These are phyloP conservation scores for Tricholomella constricta DNA, from an alignment of 768 basidiomycete species.

Conservation along the genomic window DNA sequence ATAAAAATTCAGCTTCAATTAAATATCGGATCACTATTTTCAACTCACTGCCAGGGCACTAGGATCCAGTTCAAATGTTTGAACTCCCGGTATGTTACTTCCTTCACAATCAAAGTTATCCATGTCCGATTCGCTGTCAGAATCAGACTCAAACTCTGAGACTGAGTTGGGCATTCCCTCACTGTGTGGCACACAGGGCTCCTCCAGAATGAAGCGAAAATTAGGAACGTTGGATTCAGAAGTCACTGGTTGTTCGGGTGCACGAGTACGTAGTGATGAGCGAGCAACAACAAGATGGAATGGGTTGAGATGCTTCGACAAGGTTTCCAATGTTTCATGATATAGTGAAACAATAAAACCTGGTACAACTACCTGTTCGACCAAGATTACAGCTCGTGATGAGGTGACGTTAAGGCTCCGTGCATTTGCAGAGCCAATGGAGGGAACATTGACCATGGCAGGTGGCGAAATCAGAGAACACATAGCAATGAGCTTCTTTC, in stretches of 20 bases:
- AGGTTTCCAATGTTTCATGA: not conserved
- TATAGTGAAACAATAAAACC: slow-evolving; percentile 4
- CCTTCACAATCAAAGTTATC: no score
- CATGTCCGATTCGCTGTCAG: no score
- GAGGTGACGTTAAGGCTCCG: not conserved
- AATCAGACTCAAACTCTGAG: no score
- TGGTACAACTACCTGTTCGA: not conserved
- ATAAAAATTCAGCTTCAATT: no score
- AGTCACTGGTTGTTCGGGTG: not conserved
- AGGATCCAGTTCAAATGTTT: no score
- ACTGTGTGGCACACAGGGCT: not conserved
- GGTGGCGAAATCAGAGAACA: not conserved
- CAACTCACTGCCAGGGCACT: no score
- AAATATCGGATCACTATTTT: no score
- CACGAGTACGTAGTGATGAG: not conserved
- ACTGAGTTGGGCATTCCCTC: no score
- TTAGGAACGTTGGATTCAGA: not conserved
- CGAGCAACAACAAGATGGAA: not conserved
- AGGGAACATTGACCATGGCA: not conserved
- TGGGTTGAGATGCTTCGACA: not conserved
- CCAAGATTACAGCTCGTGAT: not conserved
- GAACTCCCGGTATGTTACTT: no score
- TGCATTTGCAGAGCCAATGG: not conserved
- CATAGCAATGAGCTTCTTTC: not conserved
- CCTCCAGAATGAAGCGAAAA: no score